Conservation (phyloP, 352 stramenopile species). For the Phytophthora citrophthora region DNA sequence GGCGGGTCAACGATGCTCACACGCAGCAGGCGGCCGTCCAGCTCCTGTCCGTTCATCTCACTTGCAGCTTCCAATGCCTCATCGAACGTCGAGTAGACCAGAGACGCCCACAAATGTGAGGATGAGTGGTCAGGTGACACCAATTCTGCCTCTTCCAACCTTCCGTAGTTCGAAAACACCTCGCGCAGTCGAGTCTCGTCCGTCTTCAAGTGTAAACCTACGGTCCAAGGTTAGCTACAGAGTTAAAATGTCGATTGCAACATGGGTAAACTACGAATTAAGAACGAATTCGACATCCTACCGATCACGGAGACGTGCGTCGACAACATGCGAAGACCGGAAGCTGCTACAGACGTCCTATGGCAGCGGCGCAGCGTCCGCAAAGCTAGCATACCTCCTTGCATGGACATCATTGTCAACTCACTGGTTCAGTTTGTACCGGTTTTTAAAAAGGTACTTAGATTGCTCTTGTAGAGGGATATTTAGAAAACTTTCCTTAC, state of each 20-base stretch:
- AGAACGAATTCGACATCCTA: constrained; percentile 17
- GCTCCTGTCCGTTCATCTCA: constrained; percentile 85
- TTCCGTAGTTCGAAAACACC: constrained; percentile 60
- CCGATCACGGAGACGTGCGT: constrained; percentile 68
- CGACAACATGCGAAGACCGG: constrained; percentile 31
- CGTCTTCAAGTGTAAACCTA: constrained; percentile 86
- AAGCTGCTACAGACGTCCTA: background rate
- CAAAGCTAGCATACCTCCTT: constrained; percentile 19
- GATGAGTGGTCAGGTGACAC: constrained; percentile 65
- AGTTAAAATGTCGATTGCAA: constrained; percentile 14
- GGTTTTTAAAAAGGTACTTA: background rate
- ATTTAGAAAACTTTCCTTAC: background rate
- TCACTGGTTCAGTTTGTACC: too few relatives aligned
- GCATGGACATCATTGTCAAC: constrained; percentile 12
- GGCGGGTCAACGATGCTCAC: constrained; percentile 78
- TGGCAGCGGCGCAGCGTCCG: constrained; percentile 18
- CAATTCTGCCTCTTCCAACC: constrained; percentile 62
- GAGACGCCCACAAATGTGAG: constrained; percentile 64
- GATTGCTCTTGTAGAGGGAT: constrained; percentile 10
- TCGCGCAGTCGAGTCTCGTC: constrained; percentile 72
- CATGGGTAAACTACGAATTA: background rate
- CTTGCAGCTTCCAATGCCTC: constrained; percentile 71
- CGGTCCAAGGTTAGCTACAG: background rate
- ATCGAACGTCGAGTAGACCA: constrained; percentile 75
- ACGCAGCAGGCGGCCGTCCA: constrained; percentile 77